These are phyloP conservation scores for Tilletia walkeri DNA, from an alignment of 1,284 basidiomycete species.

Conservation along the genomic window DNA sequence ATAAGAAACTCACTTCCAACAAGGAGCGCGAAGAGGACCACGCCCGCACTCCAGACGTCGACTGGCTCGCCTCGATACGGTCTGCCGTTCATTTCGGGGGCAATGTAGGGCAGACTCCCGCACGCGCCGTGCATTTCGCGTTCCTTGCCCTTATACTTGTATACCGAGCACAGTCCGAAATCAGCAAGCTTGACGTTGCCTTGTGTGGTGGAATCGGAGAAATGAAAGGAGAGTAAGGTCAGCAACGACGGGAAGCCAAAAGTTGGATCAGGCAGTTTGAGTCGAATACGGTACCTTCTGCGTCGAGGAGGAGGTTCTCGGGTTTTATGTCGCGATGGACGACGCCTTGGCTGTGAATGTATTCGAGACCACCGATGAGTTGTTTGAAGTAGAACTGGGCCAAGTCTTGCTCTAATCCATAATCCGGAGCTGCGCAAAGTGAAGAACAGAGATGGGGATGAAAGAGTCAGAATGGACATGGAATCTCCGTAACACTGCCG, in stretches of 20 bases:
- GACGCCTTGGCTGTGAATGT: slow-evolving; percentile 71
- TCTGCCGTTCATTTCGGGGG: slow-evolving; percentile 67
- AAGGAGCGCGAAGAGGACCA: slow-evolving; percentile 90
- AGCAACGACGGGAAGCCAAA: not conserved
- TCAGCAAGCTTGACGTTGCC: slow-evolving; percentile 81
- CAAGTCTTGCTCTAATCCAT: slow-evolving; percentile 80
- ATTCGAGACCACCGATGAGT: slow-evolving; percentile 72
- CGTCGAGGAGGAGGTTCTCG: slow-evolving; percentile 61
- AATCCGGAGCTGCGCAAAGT: slow-evolving; percentile 64
- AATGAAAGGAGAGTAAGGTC: too few relatives aligned
- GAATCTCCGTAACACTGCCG: too few relatives aligned
- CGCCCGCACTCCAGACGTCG: slow-evolving; percentile 89
- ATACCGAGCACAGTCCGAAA: slow-evolving; percentile 91
- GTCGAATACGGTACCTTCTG: slow-evolving; percentile 46
- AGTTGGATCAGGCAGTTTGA: not conserved
- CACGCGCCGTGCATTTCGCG: slow-evolving; percentile 61
- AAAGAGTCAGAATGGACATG: not conserved
- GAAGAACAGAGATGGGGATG: not conserved
- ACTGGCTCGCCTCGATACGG: slow-evolving; percentile 87
- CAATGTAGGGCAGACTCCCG: slow-evolving; percentile 91
- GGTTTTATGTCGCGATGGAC: slow-evolving; percentile 59
- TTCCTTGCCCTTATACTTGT: slow-evolving; percentile 80
- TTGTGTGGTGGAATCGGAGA: not conserved
- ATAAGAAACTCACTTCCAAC: slow-evolving; percentile 72
- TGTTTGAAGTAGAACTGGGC: slow-evolving; percentile 91